A percentile compares a stretch with the other conserved stretches of the same genome.
phyloP scores from a whole-genome alignment of 768 basidiomycete genomes.

The Gyrodon lividus region DNA sequence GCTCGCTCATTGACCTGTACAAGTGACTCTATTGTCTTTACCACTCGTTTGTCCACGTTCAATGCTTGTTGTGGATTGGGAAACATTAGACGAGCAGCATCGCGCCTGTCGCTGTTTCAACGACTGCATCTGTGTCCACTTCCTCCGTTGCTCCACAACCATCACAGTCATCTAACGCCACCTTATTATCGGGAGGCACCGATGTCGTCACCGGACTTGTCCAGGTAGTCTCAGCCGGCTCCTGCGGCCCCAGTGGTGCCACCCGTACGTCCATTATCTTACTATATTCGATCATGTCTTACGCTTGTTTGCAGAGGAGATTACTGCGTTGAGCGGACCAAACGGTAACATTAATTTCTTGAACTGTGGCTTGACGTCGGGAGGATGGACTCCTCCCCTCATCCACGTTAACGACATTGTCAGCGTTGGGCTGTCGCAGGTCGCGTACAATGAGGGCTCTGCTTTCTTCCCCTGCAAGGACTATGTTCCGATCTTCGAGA shows the following conservation, averaged over 20 bases:
- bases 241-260: too few species aligned
- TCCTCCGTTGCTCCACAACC: background rate
- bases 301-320: too few species aligned
- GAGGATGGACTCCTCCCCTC: conserved; percentile 73
- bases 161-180: background rate
- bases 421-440: conserved; percentile 43
- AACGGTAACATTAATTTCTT: too few species aligned
- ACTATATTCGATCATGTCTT: too few species aligned
- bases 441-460: conserved; percentile 46
- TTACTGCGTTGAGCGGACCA: too few species aligned
- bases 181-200: background rate
- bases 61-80: background rate
- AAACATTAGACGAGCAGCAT: background rate
- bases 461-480: conserved; percentile 60
- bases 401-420: conserved; percentile 54
- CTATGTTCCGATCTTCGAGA: conserved; percentile 55
- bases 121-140: background rate
- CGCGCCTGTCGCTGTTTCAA: background rate
- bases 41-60: conserved; percentile 5
- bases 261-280: too few species aligned
- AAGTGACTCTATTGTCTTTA: background rate
- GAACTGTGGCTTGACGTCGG: conserved; percentile 67
- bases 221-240: conserved; percentile 29
- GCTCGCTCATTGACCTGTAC: background rate
- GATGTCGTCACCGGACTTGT: conserved; percentile 28